phyloP scores from a whole-genome alignment of 1,139 yeast species.

The Candida freyschussii region DNA sequence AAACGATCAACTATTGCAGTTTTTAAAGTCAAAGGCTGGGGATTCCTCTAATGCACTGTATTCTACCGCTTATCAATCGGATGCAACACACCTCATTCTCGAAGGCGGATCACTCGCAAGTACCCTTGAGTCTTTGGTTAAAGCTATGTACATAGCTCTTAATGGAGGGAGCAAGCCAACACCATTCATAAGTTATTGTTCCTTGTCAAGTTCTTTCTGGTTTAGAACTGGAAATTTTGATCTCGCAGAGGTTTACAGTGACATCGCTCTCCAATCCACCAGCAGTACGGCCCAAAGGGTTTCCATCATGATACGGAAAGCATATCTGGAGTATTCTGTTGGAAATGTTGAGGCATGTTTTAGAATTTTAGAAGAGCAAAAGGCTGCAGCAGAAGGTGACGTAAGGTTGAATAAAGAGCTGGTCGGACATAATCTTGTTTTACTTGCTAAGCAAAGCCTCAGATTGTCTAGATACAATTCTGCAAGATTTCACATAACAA shows the following conservation, averaged over 20 bases:
- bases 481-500: constrained; percentile 12
- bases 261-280: constrained; percentile 38
- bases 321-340: constrained; percentile 32
- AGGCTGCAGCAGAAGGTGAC: constrained; percentile 22
- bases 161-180: constrained; percentile 25
- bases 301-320: constrained; percentile 36
- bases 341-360: constrained; percentile 41
- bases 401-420: constrained; percentile 12
- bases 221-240: constrained; percentile 43
- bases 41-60: constrained; percentile 47
- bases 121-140: constrained; percentile 49
- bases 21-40: constrained; percentile 54
- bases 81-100: constrained; percentile 47
- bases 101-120: constrained; percentile 44
- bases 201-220: constrained; percentile 47
- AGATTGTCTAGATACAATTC: constrained; percentile 14
- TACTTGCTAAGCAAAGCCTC: constrained; percentile 15
- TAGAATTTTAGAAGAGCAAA: constrained; percentile 29
- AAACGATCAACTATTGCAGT: constrained; percentile 57
- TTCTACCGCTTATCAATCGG: constrained; percentile 57
- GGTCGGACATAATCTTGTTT: constrained; percentile 11
- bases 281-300: constrained; percentile 36
- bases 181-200: constrained; percentile 43
- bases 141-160: constrained; percentile 47
- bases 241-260: constrained; percentile 42